A percentile compares a stretch with the other conserved stretches of the same genome.
Conservation (phyloP, 192 early-diverging fungal genomes). For the Bifiguratus adelaidae region DNA sequence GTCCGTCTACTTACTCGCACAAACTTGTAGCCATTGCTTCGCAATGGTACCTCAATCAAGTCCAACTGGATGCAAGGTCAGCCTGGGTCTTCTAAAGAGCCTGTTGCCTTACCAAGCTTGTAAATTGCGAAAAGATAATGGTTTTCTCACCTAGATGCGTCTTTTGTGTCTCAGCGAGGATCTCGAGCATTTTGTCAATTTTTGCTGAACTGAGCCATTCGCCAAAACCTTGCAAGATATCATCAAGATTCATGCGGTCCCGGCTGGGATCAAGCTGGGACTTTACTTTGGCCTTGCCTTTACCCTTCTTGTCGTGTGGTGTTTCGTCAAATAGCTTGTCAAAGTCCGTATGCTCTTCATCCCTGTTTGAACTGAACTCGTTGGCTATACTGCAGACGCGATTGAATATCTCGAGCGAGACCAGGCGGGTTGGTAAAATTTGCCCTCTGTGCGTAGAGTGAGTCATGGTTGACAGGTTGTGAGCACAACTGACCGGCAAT, state of each 20-base stretch:
- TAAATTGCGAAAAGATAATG: slow-evolving; percentile 47
- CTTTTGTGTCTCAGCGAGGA: slow-evolving; percentile 13
- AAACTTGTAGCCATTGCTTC: slow-evolving; percentile 13
- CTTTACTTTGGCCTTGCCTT: not conserved
- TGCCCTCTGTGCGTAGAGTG: not conserved
- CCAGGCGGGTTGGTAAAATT: not conserved
- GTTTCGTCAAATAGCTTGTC: not conserved
- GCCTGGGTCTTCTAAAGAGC: not conserved
- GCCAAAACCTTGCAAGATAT: slow-evolving; percentile 25
- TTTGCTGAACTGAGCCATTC: slow-evolving; percentile 21
- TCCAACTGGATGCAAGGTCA: slow-evolving; percentile 12
- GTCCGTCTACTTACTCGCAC: slow-evolving; percentile 1
- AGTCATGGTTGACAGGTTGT: not conserved
- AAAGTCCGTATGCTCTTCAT: not conserved
- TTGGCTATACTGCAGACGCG: not conserved
- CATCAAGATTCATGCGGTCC: slow-evolving; percentile 14
- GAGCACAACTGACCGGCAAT: not conserved
- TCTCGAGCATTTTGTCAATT: slow-evolving; percentile 31
- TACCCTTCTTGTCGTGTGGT: not conserved
- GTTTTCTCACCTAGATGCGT: slow-evolving; percentile 25
- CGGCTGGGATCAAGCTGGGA: slow-evolving; percentile 4
- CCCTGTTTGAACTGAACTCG: not conserved
- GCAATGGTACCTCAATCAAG: slow-evolving; percentile 28
- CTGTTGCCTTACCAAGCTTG: slow-evolving; percentile 13
- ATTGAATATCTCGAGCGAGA: not conserved